Evolutionary conservation across 495 filamentous ascomycete species (phyloP).

Genomic region (Lophium mytilinum): DNA sequence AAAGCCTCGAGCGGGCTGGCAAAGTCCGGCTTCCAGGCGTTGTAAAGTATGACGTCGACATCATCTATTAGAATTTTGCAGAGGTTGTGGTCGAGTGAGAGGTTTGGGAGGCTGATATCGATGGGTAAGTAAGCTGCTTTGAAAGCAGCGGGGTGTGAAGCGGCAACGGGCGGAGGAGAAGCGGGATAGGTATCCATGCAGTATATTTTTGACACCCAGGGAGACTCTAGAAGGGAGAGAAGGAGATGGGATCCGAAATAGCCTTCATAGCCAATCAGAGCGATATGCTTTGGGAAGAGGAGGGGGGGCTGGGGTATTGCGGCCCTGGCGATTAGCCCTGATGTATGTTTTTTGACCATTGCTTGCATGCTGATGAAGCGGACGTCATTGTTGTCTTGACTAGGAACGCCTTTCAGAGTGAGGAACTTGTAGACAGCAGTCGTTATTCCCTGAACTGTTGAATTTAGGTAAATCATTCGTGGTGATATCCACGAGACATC

Average conservation of each 20-base stretch:
- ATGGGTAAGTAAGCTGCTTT: background rate
- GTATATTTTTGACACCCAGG: constrained; percentile 13
- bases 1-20: constrained; percentile 1
- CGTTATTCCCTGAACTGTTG: background rate
- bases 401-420: background rate
- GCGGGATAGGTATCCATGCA: constrained; percentile 14
- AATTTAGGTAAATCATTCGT: background rate
- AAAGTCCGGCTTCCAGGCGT: constrained; percentile 7
- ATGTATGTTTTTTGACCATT: background rate
- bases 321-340: background rate
- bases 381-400: background rate
- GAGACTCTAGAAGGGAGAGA: constrained; percentile 3
- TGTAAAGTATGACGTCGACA: constrained; percentile 5
- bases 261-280: constrained; percentile 26
- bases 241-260: constrained; percentile 20
- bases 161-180: too few species aligned
- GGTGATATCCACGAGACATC: background rate
- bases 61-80: background rate
- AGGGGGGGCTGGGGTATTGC: background rate
- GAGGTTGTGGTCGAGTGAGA: background rate
- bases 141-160: constrained; percentile 1
- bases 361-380: background rate
- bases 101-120: background rate
- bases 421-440: background rate
- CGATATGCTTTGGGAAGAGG: background rate